phyloP scores from a whole-genome alignment of 768 basidiomycete species.

The Pholiota conissans region DNA sequence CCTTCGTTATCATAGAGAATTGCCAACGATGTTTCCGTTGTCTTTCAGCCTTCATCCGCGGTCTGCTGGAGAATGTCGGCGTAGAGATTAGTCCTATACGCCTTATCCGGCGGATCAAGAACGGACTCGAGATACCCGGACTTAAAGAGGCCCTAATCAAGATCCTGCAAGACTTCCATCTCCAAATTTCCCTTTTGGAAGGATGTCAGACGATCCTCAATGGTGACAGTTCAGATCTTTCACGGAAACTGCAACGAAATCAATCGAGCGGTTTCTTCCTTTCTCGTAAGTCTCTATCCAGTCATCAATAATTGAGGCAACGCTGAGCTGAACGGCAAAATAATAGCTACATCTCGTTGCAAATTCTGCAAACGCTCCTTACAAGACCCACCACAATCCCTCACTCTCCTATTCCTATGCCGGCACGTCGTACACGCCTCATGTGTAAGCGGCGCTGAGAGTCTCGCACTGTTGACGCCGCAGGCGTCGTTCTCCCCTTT shows the following conservation, averaged over 20 bases:
- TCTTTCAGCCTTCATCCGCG: conserved; percentile 85
- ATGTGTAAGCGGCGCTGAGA: conserved; percentile 69
- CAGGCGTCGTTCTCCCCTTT: conserved; percentile 54
- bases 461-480: conserved; percentile 54
- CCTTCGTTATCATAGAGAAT: background rate
- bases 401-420: conserved; percentile 81
- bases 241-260: conserved; percentile 63
- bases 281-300: conserved; percentile 53
- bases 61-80: conserved; percentile 92
- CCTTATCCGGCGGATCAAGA: conserved; percentile 91
- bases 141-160: conserved; percentile 94
- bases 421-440: conserved; percentile 84
- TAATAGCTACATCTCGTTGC: conserved; percentile 62
- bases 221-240: conserved; percentile 77
- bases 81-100: conserved; percentile 95
- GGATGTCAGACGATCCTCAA: conserved; percentile 88
- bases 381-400: conserved; percentile 54
- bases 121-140: conserved; percentile 95
- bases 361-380: conserved; percentile 64
- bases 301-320: too few species aligned
- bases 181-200: conserved; percentile 90
- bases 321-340: too few species aligned
- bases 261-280: conserved; percentile 83
- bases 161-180: conserved; percentile 94
- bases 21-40: background rate